phyloP scores from a whole-genome alignment of 495 filamentous ascomycete species.

The Xylaria bambusicola region DNA sequence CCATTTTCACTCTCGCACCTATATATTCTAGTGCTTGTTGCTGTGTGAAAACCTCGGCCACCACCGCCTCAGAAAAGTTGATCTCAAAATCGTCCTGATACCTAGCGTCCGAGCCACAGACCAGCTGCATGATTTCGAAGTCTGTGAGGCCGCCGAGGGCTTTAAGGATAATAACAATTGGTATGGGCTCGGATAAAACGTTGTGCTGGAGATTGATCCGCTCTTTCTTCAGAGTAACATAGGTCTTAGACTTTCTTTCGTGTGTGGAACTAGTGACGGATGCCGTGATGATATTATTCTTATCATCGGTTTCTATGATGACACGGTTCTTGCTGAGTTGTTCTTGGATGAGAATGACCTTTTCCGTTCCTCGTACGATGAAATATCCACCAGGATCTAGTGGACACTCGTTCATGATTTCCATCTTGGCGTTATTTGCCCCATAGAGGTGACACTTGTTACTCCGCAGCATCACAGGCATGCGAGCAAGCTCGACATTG shows the following conservation, averaged over 20 bases:
- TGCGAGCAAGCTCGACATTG: conserved; percentile 77
- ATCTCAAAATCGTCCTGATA: conserved; percentile 93
- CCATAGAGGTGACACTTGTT: conserved; percentile 83
- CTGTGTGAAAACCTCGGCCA: conserved; percentile 81
- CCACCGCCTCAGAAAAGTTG: conserved; percentile 90
- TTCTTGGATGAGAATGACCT: conserved; percentile 97
- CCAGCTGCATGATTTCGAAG: conserved; percentile 86
- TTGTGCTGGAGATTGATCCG: conserved; percentile 89
- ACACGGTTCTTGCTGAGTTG: conserved; percentile 98
- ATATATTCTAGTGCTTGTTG: conserved; percentile 94
- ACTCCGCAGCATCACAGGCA: conserved; percentile 96
- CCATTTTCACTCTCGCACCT: conserved; percentile 81
- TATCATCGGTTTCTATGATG: conserved; percentile 88
- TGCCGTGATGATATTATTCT: conserved; percentile 89
- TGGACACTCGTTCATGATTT: conserved; percentile 85
- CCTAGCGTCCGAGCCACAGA: conserved; percentile 76
- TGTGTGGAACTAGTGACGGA: conserved; percentile 98
- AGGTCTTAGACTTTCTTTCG: conserved; percentile 95
- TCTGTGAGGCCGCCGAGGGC: conserved; percentile 93
- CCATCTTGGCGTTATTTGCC: conserved; percentile 82
- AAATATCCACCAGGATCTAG: conserved; percentile 98
- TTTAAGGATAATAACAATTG: conserved; percentile 87
- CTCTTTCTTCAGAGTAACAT: conserved; percentile 90
- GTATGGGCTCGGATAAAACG: conserved; percentile 85
- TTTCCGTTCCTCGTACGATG: conserved; percentile 81